These are phyloP conservation scores for Elsinoe australis DNA, from an alignment of 2,329 filamentous ascomycete species.

Conservation along the genomic window DNA sequence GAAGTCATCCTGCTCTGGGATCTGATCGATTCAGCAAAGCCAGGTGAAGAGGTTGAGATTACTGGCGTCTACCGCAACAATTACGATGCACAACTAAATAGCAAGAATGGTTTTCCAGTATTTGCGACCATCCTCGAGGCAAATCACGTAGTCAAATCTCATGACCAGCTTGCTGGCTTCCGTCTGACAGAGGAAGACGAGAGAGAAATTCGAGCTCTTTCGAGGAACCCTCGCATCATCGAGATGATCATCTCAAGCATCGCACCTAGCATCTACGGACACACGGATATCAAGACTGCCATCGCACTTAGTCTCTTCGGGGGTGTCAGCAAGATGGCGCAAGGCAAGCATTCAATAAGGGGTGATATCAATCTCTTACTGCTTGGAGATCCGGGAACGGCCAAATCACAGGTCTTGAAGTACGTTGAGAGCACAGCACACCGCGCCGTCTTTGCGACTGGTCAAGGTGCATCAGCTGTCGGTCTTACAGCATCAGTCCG, in stretches of 20 bases:
- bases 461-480: slow-evolving; percentile 92
- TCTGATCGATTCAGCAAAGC: slow-evolving; percentile 92
- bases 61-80: slow-evolving; percentile 97
- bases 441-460: slow-evolving; percentile 92
- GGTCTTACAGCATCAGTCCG: slow-evolving; percentile 96
- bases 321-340: slow-evolving; percentile 84
- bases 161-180: slow-evolving; percentile 96
- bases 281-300: slow-evolving; percentile 94
- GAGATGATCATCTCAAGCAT: slow-evolving; percentile 91
- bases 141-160: slow-evolving; percentile 93
- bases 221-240: slow-evolving; percentile 81
- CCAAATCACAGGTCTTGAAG: slow-evolving; percentile 95
- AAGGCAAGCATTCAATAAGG: slow-evolving; percentile 80
- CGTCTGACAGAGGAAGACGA: slow-evolving; percentile 92
- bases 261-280: slow-evolving; percentile 94
- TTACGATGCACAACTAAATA: slow-evolving; percentile 95
- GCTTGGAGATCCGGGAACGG: slow-evolving; percentile 92
- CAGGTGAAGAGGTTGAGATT: slow-evolving; percentile 94
- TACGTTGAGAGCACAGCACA: slow-evolving; percentile 97
- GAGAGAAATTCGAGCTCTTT: slow-evolving; percentile 77
- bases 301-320: slow-evolving; percentile 91
- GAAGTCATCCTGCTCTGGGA: slow-evolving; percentile 97
- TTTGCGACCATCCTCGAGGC: slow-evolving; percentile 97
- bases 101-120: slow-evolving; percentile 96
- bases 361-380: slow-evolving; percentile 97